Base-by-base conservation (phyloP, 352 stramenopile species). In the Phytophthora litchii region DNA sequence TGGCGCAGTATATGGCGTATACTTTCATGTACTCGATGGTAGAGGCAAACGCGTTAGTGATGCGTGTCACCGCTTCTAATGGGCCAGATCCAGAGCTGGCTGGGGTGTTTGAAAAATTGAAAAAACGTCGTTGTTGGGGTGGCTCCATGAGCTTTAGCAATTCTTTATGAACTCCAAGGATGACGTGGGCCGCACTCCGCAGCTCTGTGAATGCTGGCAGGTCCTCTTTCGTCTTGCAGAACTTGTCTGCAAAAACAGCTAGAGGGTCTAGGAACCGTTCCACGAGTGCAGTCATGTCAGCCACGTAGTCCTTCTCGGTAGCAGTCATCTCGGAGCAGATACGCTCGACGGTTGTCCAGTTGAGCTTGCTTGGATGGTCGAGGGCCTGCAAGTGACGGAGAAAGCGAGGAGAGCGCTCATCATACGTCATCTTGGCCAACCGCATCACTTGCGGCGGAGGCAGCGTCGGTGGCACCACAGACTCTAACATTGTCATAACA, bases 21-120 rank as follows among this genome's bases (percentile, higher is more conserved):
- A 81, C 67, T 38, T 89, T 89, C 74, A 89, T 85, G 63, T 78
- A 86, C 51, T 85, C 74, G 50, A 86, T 70, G 1, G 66, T 86
- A 35, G 53, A 56, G 8, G 66, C 52, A 53, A 89, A 86, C 10
- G 61, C 61, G 4, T 38, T 57, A 9, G 54, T 66, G 9, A 70
- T 44, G 9, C 61, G 61, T 3, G 61, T 57, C 17, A 70, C 61
- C 0, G 76, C 76, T 60, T 60, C 27, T 27, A 63, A 19, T 50
- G 60, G 46, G 3, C 60, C 53, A 9, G 49, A 46, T 55, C 43
- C 37, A 32, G 23, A 35, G 25, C n/a, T 45, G 20, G 19, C 51
- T 10, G 25, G 29, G 11, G 42, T 2, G 17, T 55, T 64, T 12
- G 36, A 47, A 29, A 61, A 66, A 31, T 51, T 61, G 44, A 66